These are phyloP conservation scores for Tilletia setariae DNA, from an alignment of 1,284 basidiomycete genomes.

Conservation along the genomic window DNA sequence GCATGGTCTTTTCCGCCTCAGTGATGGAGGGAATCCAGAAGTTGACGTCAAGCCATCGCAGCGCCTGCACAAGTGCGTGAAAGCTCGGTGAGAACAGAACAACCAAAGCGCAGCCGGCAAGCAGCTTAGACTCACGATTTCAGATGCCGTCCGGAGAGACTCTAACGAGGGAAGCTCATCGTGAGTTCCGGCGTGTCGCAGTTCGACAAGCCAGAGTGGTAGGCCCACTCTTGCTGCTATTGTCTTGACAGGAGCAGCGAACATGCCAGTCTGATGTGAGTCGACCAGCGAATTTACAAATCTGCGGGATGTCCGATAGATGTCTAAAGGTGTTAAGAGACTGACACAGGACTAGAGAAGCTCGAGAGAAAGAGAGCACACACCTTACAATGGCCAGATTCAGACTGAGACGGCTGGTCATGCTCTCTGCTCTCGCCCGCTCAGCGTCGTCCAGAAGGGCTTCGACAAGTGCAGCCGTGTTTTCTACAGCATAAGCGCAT, in stretches of 20 bases:
- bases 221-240: slow-evolving; percentile 82
- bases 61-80: slow-evolving; percentile 16
- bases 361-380: neutral
- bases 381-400: slow-evolving; percentile 12
- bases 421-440: neutral
- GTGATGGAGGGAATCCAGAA: slow-evolving; percentile 35
- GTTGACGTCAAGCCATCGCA: slow-evolving; percentile 41
- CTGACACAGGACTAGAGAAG: slow-evolving; percentile 1
- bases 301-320: slow-evolving; percentile 39
- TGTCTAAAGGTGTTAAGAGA: slow-evolving; percentile 29
- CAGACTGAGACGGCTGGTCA: slow-evolving; percentile 9
- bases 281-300: slow-evolving; percentile 84
- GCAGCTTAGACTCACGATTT: slow-evolving; percentile 35
- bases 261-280: slow-evolving; percentile 75
- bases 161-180: slow-evolving; percentile 86
- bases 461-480: slow-evolving; percentile 42
- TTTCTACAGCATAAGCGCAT: slow-evolving; percentile 49
- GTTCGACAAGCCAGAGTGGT: slow-evolving; percentile 85
- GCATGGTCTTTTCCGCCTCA: slow-evolving; percentile 2
- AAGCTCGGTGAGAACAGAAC: neutral
- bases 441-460: slow-evolving; percentile 36
- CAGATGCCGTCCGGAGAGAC: slow-evolving; percentile 71
- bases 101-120: neutral
- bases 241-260: slow-evolving; percentile 79
- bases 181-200: slow-evolving; percentile 91